Percentiles rank a stretch among this genome's conserved stretches.
phyloP scores from a whole-genome alignment of 371 early-diverging fungal species.

The Syncephalastrum racemosum region DNA sequence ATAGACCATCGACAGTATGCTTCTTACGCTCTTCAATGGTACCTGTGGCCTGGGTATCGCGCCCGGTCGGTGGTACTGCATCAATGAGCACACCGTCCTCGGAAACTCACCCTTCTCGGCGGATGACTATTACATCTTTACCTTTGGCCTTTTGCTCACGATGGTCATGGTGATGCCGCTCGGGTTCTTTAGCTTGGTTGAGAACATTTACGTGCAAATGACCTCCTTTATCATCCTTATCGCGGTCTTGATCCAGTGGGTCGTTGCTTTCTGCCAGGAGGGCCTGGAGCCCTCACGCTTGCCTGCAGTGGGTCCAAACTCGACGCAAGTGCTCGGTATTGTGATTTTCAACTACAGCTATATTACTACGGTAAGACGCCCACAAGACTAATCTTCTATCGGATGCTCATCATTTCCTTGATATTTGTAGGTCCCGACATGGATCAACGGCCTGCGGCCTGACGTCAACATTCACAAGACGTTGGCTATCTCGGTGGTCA shows the following conservation, averaged over 20 bases:
- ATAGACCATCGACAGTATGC: slow-evolving; percentile 45
- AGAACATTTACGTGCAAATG: slow-evolving; percentile 59
- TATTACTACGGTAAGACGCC: slow-evolving; percentile 48
- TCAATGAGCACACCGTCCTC: slow-evolving; percentile 7
- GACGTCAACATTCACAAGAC: slow-evolving; percentile 54
- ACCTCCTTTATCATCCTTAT: slow-evolving; percentile 49
- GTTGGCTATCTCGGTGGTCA: slow-evolving; percentile 46
- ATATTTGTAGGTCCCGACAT: slow-evolving; percentile 49
- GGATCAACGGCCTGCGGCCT: slow-evolving; percentile 58
- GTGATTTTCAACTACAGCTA: slow-evolving; percentile 65
- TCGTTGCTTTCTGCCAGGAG: slow-evolving; percentile 50
- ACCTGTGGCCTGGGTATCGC: slow-evolving; percentile 39
- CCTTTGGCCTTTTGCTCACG: slow-evolving; percentile 51
- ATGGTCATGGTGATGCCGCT: slow-evolving; percentile 55
- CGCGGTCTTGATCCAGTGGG: slow-evolving; percentile 54
- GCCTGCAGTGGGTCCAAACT: slow-evolving; percentile 47
- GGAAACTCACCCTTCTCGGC: slow-evolving; percentile 48
- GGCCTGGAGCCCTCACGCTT: slow-evolving; percentile 47
- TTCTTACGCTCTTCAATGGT: slow-evolving; percentile 40
- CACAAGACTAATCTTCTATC: too few relatives aligned
- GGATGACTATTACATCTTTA: slow-evolving; percentile 53
- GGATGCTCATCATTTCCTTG: not conserved
- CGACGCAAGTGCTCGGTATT: slow-evolving; percentile 54
- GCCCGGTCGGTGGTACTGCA: slow-evolving; percentile 48
- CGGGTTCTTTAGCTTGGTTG: slow-evolving; percentile 56